Percentiles rank a stretch among this genome's conserved stretches.
phyloP scores from a whole-genome alignment of 805 yeast genomes.

The Wickerhamomyces mucosus region DNA sequence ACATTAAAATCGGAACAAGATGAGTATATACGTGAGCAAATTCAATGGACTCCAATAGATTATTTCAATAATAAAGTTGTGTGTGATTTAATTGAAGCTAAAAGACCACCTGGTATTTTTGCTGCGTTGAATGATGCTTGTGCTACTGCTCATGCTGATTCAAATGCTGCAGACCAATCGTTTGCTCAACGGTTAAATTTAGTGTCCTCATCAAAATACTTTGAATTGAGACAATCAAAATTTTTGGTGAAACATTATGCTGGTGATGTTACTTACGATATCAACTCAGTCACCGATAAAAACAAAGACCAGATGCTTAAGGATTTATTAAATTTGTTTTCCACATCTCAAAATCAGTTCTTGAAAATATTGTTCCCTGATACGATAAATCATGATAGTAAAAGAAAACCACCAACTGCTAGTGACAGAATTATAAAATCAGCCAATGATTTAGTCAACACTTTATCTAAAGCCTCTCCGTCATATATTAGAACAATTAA shows the following conservation, averaged over 20 bases:
- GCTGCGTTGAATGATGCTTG: constrained; percentile 95
- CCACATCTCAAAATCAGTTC: constrained; percentile 62
- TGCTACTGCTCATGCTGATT: constrained; percentile 98
- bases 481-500: constrained; percentile 96
- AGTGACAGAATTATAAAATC: constrained; percentile 88
- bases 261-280: constrained; percentile 94
- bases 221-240: constrained; percentile 80
- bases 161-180: constrained; percentile 92
- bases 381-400: constrained; percentile 53
- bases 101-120: constrained; percentile 92
- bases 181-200: constrained; percentile 85
- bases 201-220: constrained; percentile 76
- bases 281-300: constrained; percentile 87
- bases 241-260: constrained; percentile 95
- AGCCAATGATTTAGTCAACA: constrained; percentile 85
- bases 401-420: constrained; percentile 90
- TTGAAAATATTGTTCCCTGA: constrained; percentile 52
- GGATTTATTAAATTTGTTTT: constrained; percentile 73
- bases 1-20: constrained; percentile 97
- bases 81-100: constrained; percentile 90
- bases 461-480: constrained; percentile 85
- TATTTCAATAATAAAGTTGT: constrained; percentile 94
- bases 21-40: constrained; percentile 90
- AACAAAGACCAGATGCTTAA: constrained; percentile 90
- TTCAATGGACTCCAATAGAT: constrained; percentile 95